phyloP scores from a whole-genome alignment of 768 basidiomycete genomes.

The Scleroderma citrinum region DNA sequence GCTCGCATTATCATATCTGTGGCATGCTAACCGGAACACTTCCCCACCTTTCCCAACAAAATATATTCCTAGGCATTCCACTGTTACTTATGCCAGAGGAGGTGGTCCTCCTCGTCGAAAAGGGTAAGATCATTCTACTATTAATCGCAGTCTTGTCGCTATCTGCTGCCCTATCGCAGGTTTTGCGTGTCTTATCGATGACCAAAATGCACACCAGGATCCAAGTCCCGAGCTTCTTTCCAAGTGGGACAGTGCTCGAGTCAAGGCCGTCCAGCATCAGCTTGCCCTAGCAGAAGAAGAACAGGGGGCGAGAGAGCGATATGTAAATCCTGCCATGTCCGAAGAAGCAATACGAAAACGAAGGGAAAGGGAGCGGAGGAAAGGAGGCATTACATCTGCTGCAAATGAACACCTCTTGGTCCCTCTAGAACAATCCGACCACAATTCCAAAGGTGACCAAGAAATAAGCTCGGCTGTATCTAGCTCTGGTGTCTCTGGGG shows the following conservation, averaged over 20 bases:
- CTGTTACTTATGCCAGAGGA: slow-evolving; percentile 88
- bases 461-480: background rate
- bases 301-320: slow-evolving; percentile 42
- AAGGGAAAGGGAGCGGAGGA: slow-evolving; percentile 55
- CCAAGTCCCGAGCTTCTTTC: slow-evolving; percentile 44
- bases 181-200: slow-evolving; percentile 71
- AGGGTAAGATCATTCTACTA: slow-evolving; percentile 43
- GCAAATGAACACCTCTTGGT: slow-evolving; percentile 10
- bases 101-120: slow-evolving; percentile 78
- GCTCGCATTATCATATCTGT: slow-evolving; percentile 76
- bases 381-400: slow-evolving; percentile 20
- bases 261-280: slow-evolving; percentile 43
- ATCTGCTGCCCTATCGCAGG: slow-evolving; percentile 38
- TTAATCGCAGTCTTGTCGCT: background rate
- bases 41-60: slow-evolving; percentile 93
- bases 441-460: background rate
- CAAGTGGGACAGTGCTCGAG: slow-evolving; percentile 48
- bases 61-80: slow-evolving; percentile 92
- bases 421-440: background rate
- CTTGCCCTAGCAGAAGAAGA: slow-evolving; percentile 42
- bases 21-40: slow-evolving; percentile 87
- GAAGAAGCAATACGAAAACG: slow-evolving; percentile 68
- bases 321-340: slow-evolving; percentile 39
- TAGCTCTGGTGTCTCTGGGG: slow-evolving; percentile 6
- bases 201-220: slow-evolving; percentile 49